Evolutionary conservation across 2,329 filamentous ascomycete genomes (phyloP), one percentile per base, ranked within the genome.

Genomic region (Cryphonectria parasitica): DNA sequence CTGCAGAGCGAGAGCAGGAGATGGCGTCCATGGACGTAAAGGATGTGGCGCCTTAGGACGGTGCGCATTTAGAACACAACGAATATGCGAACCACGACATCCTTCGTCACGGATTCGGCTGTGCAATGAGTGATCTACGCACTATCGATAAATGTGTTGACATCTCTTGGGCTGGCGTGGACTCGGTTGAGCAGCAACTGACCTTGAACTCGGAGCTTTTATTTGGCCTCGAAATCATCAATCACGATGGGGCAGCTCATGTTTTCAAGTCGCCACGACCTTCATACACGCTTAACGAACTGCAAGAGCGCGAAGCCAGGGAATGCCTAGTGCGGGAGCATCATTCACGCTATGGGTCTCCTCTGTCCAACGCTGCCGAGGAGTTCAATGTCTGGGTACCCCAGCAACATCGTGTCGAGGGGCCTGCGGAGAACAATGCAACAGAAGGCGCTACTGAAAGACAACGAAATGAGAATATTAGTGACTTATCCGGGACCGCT

Each of bases 41-140:
- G 63, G 65, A 66, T 52, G 71, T 71, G 28, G 71, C 68, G 71
- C 71, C 67, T 39, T 72, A 72, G 71, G 71, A 72, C 61, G 71
- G 71, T 64, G 39, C 71, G 62, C 64, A 69, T 72, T 72, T 69
- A 56, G 69, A 70, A 41, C 61, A 70, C 66, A 61, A 52, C 41
- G 41, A 49, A 34, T 28, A 61, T 52, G 41, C 56, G 58, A 43
- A 31, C 41, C 19, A 0, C 41, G n/a, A 49, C 22, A 22, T 63
- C 58, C 8, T 61, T n/a, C 58, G 66, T 7, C 54, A 63, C 43
- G 58, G 25, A 22, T 43, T 68, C 13, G 39, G 49, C 36, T 28
- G 45, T 22, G 66, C 58, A 39, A 54, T 63, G n/a, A 41, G 66
- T 28, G 66, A n/a, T 36, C 66, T 49, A 19, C 43, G 41, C 19